phyloP scores from a whole-genome alignment of 352 stramenopile genomes.

The Phytophthora citricola region DNA sequence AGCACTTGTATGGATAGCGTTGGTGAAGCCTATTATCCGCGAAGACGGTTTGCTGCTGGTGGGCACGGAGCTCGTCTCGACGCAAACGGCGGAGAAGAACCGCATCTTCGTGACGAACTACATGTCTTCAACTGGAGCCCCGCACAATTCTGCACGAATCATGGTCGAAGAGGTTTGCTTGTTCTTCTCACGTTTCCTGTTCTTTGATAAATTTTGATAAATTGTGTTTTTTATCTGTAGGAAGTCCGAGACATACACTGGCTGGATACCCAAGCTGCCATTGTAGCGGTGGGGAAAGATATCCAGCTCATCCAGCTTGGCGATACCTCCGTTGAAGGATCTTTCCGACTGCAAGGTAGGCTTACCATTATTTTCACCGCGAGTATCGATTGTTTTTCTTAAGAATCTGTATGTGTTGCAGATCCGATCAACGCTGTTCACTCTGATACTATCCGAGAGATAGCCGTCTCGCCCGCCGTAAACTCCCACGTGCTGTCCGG shows the following conservation, averaged over 20 bases:
- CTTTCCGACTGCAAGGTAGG: constrained; percentile 49
- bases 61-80: constrained; percentile 54
- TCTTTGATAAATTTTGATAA: neutral
- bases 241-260: constrained; percentile 81
- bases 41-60: constrained; percentile 79
- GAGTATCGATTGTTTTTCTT: neutral
- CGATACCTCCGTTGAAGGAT: constrained; percentile 21
- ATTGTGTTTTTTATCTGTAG: constrained; percentile 35
- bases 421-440: constrained; percentile 65
- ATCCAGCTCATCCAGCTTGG: constrained; percentile 68
- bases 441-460: constrained; percentile 75
- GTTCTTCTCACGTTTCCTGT: neutral
- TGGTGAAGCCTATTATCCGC: constrained; percentile 81
- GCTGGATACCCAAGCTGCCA: constrained; percentile 51
- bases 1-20: constrained; percentile 39
- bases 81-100: constrained; percentile 37
- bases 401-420: constrained; percentile 23
- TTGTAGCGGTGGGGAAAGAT: constrained; percentile 73
- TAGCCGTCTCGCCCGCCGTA: constrained; percentile 49
- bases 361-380: neutral
- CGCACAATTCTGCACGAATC: constrained; percentile 41
- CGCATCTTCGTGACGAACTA: constrained; percentile 74
- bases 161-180: constrained; percentile 49
- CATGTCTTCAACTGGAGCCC: constrained; percentile 19
- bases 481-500: constrained; percentile 51